Percentiles rank a stretch among this genome's conserved stretches.
Evolutionary conservation across 495 filamentous ascomycete species (phyloP).

Genomic region (Penicillium canescens): DNA sequence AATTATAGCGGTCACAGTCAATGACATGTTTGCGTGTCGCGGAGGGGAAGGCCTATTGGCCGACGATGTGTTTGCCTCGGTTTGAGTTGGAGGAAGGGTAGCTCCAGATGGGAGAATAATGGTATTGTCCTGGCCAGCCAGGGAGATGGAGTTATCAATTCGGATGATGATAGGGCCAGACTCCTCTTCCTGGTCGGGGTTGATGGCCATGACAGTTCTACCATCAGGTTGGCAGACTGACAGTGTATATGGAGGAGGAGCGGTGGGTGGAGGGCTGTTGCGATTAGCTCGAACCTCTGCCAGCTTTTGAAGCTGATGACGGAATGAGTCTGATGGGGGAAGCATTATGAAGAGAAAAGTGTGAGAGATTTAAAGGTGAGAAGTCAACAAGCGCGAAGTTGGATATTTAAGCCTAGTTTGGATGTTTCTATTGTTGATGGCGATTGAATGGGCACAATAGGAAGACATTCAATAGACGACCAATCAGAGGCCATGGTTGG

Average conservation of each 20-base stretch:
- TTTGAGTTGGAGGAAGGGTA: background rate
- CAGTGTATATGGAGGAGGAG: conserved; percentile 1
- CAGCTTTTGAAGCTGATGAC: conserved; percentile 26
- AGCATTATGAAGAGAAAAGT: conserved; percentile 12
- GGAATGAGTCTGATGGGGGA: conserved; percentile 22
- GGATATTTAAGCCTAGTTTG: conserved; percentile 1
- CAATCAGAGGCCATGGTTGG: background rate
- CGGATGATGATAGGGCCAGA: conserved; percentile 25
- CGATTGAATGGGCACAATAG: conserved; percentile 8
- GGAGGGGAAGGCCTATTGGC: background rate
- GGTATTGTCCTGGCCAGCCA: conserved; percentile 35
- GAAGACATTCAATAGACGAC: conserved; percentile 5
- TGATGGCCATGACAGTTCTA: conserved; percentile 1
- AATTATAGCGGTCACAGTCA: conserved; percentile 6
- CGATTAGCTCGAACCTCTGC: conserved; percentile 17
- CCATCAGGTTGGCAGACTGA: conserved; percentile 7
- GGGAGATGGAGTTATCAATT: conserved; percentile 37
- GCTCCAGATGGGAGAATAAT: conserved; percentile 26
- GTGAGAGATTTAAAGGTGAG: background rate
- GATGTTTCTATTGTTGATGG: background rate
- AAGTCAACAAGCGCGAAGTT: background rate
- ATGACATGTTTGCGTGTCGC: too few species aligned
- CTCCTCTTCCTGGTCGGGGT: conserved; percentile 12
- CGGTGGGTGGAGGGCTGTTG: conserved; percentile 18
- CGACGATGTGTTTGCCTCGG: background rate